Evolutionary conservation across 768 basidiomycete species (phyloP).

Genomic region (Lactifluus pinguis): DNA sequence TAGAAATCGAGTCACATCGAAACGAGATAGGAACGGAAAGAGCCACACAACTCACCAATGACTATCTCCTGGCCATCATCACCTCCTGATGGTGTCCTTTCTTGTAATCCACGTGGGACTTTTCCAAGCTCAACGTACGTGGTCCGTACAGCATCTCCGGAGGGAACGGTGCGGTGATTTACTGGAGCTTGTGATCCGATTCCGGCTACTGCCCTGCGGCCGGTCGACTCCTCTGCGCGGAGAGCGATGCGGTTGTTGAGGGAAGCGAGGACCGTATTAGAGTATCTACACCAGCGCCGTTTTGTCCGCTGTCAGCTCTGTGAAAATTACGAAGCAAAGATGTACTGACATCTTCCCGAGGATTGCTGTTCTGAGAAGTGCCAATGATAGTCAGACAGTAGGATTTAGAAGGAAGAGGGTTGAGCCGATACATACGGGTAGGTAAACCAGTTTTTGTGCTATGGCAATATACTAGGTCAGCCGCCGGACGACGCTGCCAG

Average conservation of each 20-base stretch:
- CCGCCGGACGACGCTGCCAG: too few relatives aligned
- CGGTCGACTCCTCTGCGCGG: neutral
- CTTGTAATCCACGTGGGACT: neutral
- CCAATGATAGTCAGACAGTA: neutral
- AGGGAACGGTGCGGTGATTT: neutral
- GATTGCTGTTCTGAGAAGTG: neutral
- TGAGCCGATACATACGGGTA: neutral
- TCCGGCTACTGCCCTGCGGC: neutral
- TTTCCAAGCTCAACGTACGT: neutral
- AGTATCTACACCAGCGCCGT: neutral
- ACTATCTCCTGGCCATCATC: neutral
- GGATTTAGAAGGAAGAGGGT: neutral
- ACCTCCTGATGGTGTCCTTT: neutral
- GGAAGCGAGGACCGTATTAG: slow-evolving; percentile 5
- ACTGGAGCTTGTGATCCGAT: neutral
- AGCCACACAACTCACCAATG: neutral
- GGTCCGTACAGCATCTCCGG: neutral
- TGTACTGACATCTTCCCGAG: slow-evolving; percentile 4
- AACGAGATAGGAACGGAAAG: neutral
- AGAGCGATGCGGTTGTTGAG: slow-evolving; percentile 10
- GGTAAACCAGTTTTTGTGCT: slow-evolving; percentile 7
- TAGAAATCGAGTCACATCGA: neutral
- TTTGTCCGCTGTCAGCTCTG: neutral
- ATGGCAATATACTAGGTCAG: neutral
- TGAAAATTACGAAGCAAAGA: neutral